Percentiles rank a stretch among this genome's conserved stretches.
Evolutionary conservation across 305 asterid species (phyloP).

Genomic region (Lippia alba): DNA sequence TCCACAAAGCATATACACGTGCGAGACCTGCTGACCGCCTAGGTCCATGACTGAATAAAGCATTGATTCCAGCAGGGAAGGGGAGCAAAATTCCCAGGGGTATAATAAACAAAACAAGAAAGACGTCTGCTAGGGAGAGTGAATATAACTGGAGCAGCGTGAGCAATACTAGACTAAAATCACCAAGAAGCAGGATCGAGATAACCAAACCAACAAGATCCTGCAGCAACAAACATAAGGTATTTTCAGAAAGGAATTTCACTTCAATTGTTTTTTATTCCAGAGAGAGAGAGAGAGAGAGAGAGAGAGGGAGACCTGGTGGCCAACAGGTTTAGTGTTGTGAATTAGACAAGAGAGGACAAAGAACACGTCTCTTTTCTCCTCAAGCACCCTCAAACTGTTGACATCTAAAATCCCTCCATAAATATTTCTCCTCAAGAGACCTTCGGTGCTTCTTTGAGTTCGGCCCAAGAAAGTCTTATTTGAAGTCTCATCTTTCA

Average conservation of each 20-base stretch:
- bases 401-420: slow-evolving; percentile 72
- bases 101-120: slow-evolving; percentile 81
- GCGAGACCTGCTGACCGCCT: slow-evolving; percentile 97
- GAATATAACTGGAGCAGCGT: slow-evolving; percentile 97
- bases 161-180: slow-evolving; percentile 95
- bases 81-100: slow-evolving; percentile 95
- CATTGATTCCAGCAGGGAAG: slow-evolving; percentile 98
- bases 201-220: slow-evolving; percentile 97
- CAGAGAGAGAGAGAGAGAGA: slow-evolving; percentile 17
- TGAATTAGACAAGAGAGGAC: slow-evolving; percentile 82
- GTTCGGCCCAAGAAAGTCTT: slow-evolving; percentile 49
- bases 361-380: slow-evolving; percentile 77
- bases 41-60: slow-evolving; percentile 95
- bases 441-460: slow-evolving; percentile 48
- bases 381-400: slow-evolving; percentile 77
- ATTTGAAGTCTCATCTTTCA: slow-evolving; percentile 57
- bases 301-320: slow-evolving; percentile 65
- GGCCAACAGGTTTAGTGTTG: slow-evolving; percentile 96
- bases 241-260: slow-evolving; percentile 20
- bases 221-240: slow-evolving; percentile 54
- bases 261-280: no score
- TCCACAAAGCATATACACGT: slow-evolving; percentile 95
- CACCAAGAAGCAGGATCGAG: slow-evolving; percentile 94
- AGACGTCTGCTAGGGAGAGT: slow-evolving; percentile 79
- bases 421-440: slow-evolving; percentile 53